Conservation (phyloP, 176 grass and related monocot genomes). For the Guadua angustifolia region DNA sequence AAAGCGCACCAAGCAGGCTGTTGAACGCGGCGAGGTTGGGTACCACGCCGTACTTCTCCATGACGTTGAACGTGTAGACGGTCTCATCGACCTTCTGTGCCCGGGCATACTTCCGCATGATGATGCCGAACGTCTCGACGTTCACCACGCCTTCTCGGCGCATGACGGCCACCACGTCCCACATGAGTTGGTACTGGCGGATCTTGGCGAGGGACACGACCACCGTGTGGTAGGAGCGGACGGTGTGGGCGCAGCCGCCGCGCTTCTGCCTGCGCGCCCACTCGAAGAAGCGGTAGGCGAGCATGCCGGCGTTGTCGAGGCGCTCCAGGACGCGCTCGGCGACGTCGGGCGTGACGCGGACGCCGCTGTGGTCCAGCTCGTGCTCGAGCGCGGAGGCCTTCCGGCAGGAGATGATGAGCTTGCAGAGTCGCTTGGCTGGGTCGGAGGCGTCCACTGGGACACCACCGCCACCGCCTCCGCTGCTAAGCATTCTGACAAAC, state of each 20-base stretch:
- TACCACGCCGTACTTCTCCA: slow-evolving; percentile 75
- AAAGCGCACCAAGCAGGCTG: slow-evolving; percentile 69
- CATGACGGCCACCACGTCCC: slow-evolving; percentile 79
- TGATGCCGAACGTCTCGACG: slow-evolving; percentile 85
- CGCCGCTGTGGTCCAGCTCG: slow-evolving; percentile 68
- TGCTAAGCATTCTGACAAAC: slow-evolving; percentile 77
- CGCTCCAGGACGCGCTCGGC: slow-evolving; percentile 65
- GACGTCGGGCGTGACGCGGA: slow-evolving; percentile 58
- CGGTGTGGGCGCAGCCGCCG: slow-evolving; percentile 57
- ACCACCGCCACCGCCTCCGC: slow-evolving; percentile 13
- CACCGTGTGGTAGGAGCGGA: slow-evolving; percentile 79
- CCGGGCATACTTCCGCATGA: slow-evolving; percentile 89
- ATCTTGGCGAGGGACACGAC: slow-evolving; percentile 82
- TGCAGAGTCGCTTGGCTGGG: slow-evolving; percentile 55
- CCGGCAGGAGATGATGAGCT: slow-evolving; percentile 64
- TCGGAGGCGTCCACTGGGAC: slow-evolving; percentile 17
- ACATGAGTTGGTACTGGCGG: slow-evolving; percentile 91
- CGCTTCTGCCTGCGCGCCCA: slow-evolving; percentile 72
- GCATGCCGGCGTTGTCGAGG: slow-evolving; percentile 92
- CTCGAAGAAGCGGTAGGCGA: slow-evolving; percentile 84
- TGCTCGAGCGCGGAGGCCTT: slow-evolving; percentile 61
- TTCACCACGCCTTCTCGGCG: slow-evolving; percentile 64
- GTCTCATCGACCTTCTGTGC: slow-evolving; percentile 81
- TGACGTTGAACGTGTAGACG: slow-evolving; percentile 85
- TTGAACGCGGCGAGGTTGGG: slow-evolving; percentile 71